Evolutionary conservation across 1,284 basidiomycete genomes (phyloP).

Genomic region (Heterobasidion annosum): DNA sequence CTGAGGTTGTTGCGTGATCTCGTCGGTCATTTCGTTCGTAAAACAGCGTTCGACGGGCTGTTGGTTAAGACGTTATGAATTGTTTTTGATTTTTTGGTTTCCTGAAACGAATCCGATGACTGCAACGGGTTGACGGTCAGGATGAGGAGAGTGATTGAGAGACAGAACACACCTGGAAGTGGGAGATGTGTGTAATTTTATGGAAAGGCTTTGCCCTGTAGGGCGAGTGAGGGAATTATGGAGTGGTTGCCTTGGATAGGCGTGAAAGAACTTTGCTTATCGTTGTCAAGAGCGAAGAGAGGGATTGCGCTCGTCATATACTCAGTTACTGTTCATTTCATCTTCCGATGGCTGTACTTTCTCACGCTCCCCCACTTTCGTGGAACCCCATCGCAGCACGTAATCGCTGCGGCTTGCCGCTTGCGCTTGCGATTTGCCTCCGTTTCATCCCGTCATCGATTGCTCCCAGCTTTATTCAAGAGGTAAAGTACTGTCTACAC

Average conservation of each 20-base stretch:
- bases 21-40: constrained; percentile 83
- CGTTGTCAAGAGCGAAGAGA: constrained; percentile 23
- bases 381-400: background rate
- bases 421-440: background rate
- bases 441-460: too few species aligned
- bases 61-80: constrained; percentile 29
- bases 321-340: constrained; percentile 2
- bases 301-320: background rate
- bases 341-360: constrained; percentile 10
- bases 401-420: background rate
- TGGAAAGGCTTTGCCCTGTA: constrained; percentile 75
- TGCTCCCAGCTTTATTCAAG: background rate
- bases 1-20: constrained; percentile 47
- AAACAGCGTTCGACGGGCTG: constrained; percentile 33
- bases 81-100: constrained; percentile 45
- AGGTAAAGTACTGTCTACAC: background rate
- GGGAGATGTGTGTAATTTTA: constrained; percentile 16
- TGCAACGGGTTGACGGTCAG: background rate
- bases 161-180: constrained; percentile 22
- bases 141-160: background rate
- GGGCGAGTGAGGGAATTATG: constrained; percentile 69
- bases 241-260: constrained; percentile 50
- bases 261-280: constrained; percentile 40
- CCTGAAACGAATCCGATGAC: constrained; percentile 22
- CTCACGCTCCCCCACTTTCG: constrained; percentile 6